phyloP scores from a whole-genome alignment of 179 eudicot species.

The Silene vulgaris region DNA sequence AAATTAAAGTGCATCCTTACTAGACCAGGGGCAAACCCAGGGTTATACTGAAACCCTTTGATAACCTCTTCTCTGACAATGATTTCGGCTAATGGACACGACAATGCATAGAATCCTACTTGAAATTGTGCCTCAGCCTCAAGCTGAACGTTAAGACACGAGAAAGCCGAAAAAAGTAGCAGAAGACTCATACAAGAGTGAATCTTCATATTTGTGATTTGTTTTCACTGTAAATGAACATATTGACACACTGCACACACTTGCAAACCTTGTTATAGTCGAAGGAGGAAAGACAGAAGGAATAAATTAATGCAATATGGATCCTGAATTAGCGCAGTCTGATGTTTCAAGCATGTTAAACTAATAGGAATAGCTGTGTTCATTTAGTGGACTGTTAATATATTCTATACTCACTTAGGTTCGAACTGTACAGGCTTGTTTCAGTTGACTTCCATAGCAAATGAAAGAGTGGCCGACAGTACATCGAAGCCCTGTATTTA shows the following conservation, averaged over 20 bases:
- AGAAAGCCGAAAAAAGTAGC: slow-evolving; percentile 24
- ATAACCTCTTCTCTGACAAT: slow-evolving; percentile 44
- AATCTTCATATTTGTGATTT: not conserved
- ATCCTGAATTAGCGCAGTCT: too few relatives aligned
- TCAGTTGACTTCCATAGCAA: too few relatives aligned
- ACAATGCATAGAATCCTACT: slow-evolving; percentile 38
- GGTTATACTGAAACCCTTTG: slow-evolving; percentile 34
- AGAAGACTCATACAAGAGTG: slow-evolving; percentile 18
- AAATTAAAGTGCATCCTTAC: slow-evolving; percentile 63
- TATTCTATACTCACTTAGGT: too few relatives aligned
- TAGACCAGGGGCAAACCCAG: slow-evolving; percentile 65
- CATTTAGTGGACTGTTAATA: too few relatives aligned
- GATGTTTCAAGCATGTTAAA: too few relatives aligned
- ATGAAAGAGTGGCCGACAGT: too few relatives aligned
- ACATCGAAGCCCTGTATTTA: too few relatives aligned
- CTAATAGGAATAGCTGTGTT: too few relatives aligned
- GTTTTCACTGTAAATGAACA: not conserved
- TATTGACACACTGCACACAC: not conserved
- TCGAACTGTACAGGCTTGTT: too few relatives aligned
- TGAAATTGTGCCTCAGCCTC: slow-evolving; percentile 44
- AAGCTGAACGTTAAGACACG: slow-evolving; percentile 17
- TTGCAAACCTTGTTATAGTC: not conserved
- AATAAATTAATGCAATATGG: too few relatives aligned
- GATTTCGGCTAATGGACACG: slow-evolving; percentile 43
- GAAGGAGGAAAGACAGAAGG: too few relatives aligned